Base-by-base conservation (phyloP, 2,329 filamentous ascomycete species). In the Magnaporthiopsis incrustans region DNA sequence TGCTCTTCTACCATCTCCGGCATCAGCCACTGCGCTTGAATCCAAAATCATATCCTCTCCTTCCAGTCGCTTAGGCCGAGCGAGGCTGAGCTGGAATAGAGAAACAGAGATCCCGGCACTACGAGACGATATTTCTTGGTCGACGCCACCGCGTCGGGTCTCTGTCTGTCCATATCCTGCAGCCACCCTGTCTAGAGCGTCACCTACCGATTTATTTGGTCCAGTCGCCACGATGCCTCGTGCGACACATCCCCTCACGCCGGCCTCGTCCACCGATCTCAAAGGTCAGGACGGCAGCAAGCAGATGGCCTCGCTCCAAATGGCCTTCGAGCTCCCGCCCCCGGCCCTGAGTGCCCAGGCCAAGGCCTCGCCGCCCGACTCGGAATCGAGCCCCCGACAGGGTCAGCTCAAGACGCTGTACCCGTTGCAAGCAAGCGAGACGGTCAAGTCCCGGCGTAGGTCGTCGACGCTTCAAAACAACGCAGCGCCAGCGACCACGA, bases 241-340 rank as follows among this genome's bases (percentile, higher is more conserved):
- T 65, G 81, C 84, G 59, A 80, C 79, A 64, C 80, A 87, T 63
- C 91, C 89, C 59, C 90, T 88, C 58, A 96, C 91, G 61, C 92
- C 91, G 57, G 87, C 86, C 63, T 90, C 90, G 14, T 94, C 90
- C 44, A 89, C 89, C 62, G 91, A 95, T 72, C 90, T 95, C 73
- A 84, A 85, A 64, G 88, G 86, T 68, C 86, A 91, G 75, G 87
- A 89, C 75, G 85, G 86, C 66, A 79, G 81, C n/a, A 80, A 81
- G 61, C 82, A 84, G 66, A 81, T 88, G 59, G 77, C 81, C 57
- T 79, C 82, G 56, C 78, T 89, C 30, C 90, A 92, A 70, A 79
- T 86, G 67, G 81, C 86, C 62, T 92, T 95, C 73, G 83, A 89
- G 69, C 81, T 96, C 15, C 91, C 91, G 6, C 91, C 91, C 22